Evolutionary conservation across 805 yeast genomes (phyloP).

Genomic region (Saturnispora serradocipensis): DNA sequence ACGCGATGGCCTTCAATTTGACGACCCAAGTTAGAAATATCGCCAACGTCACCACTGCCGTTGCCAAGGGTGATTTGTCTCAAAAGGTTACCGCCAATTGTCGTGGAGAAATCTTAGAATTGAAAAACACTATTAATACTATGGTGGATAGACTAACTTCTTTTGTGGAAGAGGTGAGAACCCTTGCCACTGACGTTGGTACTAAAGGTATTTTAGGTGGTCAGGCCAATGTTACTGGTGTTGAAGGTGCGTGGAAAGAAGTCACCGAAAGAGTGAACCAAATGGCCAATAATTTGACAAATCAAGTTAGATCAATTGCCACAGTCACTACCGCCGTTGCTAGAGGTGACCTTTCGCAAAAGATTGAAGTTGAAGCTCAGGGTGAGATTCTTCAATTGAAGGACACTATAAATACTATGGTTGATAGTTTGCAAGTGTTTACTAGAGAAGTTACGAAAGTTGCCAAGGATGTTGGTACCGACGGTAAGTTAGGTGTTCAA

Average conservation of each 20-base stretch:
- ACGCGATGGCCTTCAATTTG: slow-evolving; percentile 82
- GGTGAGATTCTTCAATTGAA: slow-evolving; percentile 84
- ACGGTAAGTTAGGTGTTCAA: slow-evolving; percentile 86
- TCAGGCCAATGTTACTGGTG: slow-evolving; percentile 76
- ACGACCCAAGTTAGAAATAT: slow-evolving; percentile 84
- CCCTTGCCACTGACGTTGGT: slow-evolving; percentile 85
- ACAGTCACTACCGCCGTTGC: slow-evolving; percentile 91
- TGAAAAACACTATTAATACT: slow-evolving; percentile 73
- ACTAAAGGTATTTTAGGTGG: slow-evolving; percentile 81
- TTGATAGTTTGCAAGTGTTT: slow-evolving; percentile 78
- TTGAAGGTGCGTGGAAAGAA: slow-evolving; percentile 85
- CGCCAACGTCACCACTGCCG: slow-evolving; percentile 83
- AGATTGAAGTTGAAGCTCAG: slow-evolving; percentile 82
- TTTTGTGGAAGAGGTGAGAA: slow-evolving; percentile 74
- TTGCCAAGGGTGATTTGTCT: slow-evolving; percentile 72
- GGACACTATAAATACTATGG: slow-evolving; percentile 85
- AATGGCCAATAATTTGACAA: slow-evolving; percentile 81
- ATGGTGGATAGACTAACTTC: slow-evolving; percentile 85
- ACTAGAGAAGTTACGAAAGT: slow-evolving; percentile 85
- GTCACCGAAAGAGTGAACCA: slow-evolving; percentile 82
- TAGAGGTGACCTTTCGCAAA: slow-evolving; percentile 77
- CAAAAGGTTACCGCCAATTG: slow-evolving; percentile 83
- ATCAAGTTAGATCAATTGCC: slow-evolving; percentile 82
- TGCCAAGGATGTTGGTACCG: slow-evolving; percentile 88
- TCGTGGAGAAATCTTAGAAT: slow-evolving; percentile 69